phyloP scores from a whole-genome alignment of 208 protist genomes.

The Sergeia podlipaevii region DNA sequence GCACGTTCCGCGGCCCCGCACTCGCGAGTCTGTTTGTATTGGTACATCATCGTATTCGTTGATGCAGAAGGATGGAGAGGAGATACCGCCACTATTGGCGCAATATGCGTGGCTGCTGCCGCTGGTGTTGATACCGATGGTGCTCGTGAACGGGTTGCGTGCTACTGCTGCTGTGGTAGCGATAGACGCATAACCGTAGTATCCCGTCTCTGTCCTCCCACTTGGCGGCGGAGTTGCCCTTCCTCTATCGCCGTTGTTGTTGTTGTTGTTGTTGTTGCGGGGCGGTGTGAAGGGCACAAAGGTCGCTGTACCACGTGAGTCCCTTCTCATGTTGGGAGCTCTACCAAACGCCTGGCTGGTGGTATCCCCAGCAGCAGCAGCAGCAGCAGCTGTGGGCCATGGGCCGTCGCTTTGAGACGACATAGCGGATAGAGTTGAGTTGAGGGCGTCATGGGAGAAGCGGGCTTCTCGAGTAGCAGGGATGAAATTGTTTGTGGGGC shows the following conservation, averaged over 20 bases:
- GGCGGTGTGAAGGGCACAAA: background rate
- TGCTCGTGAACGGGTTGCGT: too few species aligned
- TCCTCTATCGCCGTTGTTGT: too few species aligned
- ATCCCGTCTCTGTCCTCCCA: too few species aligned
- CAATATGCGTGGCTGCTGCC: too few species aligned
- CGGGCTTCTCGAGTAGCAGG: background rate
- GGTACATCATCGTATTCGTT: constrained; percentile 47
- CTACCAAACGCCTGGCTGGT: too few species aligned
- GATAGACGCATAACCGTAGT: too few species aligned
- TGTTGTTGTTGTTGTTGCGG: background rate
- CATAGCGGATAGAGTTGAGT: constrained; percentile 12
- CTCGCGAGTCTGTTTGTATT: constrained; percentile 21
- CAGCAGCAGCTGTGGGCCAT: background rate
- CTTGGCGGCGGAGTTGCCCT: too few species aligned
- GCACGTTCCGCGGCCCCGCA: constrained; percentile 40
- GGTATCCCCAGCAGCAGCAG: too few species aligned
- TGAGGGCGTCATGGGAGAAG: constrained; percentile 4
- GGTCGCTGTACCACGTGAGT: background rate
- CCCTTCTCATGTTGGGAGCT: too few species aligned
- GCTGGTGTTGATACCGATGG: too few species aligned
- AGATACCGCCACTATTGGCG: too few species aligned
- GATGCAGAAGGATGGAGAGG: constrained; percentile 16
- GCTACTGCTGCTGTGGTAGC: too few species aligned
- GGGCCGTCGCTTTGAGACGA: background rate
- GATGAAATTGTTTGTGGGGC: constrained; percentile 1